A percentile compares a stretch with the other conserved stretches of the same genome.
Conservation (phyloP, 192 early-diverging fungal genomes). For the Entomortierella parvispora region DNA sequence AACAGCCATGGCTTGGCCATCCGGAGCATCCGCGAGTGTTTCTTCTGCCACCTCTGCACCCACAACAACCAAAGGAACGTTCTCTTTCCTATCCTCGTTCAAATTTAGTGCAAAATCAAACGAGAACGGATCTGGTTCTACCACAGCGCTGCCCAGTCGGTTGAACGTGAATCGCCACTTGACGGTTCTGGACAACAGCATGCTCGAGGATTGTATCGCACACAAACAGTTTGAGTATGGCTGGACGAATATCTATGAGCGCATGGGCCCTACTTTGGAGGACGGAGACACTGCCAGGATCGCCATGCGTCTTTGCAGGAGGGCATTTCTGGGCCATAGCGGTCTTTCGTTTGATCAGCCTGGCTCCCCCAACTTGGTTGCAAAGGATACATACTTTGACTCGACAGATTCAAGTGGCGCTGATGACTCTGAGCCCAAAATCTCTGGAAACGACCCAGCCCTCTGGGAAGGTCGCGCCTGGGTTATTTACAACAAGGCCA, state of each 20-base stretch:
- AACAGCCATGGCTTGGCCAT: constrained; percentile 29
- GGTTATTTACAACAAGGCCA: constrained; percentile 48
- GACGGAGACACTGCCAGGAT: constrained; percentile 38
- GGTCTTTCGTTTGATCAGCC: constrained; percentile 10
- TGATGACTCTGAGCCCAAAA: neutral
- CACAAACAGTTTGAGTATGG: constrained; percentile 47
- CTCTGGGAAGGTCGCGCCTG: constrained; percentile 48
- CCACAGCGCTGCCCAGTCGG: constrained; percentile 27
- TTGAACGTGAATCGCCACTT: constrained; percentile 32
- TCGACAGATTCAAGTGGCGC: neutral
- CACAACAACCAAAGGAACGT: constrained; percentile 12
- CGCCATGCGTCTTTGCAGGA: constrained; percentile 42
- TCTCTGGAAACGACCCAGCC: constrained; percentile 8
- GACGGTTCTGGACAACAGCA: constrained; percentile 38
- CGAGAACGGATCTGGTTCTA: neutral
- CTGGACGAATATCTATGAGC: constrained; percentile 42
- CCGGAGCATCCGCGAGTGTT: constrained; percentile 16
- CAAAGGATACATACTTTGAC: constrained; percentile 16
- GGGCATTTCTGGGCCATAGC: constrained; percentile 29
- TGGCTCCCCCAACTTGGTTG: constrained; percentile 12
- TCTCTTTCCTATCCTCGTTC: constrained; percentile 39
- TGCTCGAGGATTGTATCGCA: constrained; percentile 42
- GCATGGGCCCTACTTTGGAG: constrained; percentile 38
- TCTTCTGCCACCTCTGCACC: neutral
- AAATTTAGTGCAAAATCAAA: constrained; percentile 28